Percentiles rank a stretch among this genome's conserved stretches.
Conservation (phyloP, 192 early-diverging fungal species). For the Spizellomyces sp. region DNA sequence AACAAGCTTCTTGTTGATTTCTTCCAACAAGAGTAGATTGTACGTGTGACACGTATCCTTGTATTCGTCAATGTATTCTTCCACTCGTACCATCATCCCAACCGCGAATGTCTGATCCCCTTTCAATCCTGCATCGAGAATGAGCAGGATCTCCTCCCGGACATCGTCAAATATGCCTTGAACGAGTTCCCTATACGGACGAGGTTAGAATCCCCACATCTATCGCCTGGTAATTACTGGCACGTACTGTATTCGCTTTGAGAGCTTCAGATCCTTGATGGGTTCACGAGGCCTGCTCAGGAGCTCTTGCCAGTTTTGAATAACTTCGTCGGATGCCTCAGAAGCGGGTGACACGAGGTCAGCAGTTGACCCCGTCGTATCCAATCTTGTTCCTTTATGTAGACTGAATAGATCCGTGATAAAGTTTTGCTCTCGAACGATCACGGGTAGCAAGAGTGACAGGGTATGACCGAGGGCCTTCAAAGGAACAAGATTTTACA, state of each 20-base stretch:
- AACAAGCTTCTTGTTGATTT: constrained; percentile 65
- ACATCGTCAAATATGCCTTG: constrained; percentile 78
- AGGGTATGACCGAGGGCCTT: constrained; percentile 67
- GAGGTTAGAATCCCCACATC: constrained; percentile 1
- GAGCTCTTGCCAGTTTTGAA: constrained; percentile 48
- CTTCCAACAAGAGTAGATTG: constrained; percentile 65
- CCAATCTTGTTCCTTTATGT: constrained; percentile 23
- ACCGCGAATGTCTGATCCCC: constrained; percentile 56
- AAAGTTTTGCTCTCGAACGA: constrained; percentile 91
- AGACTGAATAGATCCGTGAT: constrained; percentile 84
- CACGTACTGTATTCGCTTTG: constrained; percentile 68
- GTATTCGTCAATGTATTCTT: constrained; percentile 68
- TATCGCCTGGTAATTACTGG: neutral
- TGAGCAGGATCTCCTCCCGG: constrained; percentile 66
- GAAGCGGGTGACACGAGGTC: constrained; percentile 13
- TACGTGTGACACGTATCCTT: constrained; percentile 75
- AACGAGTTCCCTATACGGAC: constrained; percentile 69
- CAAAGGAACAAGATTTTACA: neutral
- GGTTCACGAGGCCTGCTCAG: constrained; percentile 55
- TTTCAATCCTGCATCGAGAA: constrained; percentile 77
- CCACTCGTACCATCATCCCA: constrained; percentile 83
- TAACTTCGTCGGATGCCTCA: constrained; percentile 13
- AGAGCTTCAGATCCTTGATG: constrained; percentile 68
- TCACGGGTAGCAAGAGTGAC: constrained; percentile 59
- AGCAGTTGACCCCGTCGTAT: neutral